Conservation (phyloP, 108 stramenopile genomes). For the Cyclotella cryptica region DNA sequence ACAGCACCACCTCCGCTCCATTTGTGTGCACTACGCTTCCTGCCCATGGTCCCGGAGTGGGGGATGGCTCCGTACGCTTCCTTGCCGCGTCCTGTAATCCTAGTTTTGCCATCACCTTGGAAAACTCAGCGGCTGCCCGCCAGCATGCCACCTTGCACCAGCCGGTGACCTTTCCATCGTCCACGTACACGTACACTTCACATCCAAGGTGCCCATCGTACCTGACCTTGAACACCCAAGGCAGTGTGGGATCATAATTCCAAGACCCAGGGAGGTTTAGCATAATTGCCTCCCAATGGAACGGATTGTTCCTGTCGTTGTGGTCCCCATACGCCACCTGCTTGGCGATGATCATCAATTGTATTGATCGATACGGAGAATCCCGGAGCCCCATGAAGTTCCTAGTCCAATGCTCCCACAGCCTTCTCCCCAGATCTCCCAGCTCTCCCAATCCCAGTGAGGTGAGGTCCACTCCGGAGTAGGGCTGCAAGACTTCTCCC, state of each 20-base stretch:
- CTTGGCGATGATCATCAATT: slow-evolving; percentile 18
- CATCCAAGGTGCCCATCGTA: slow-evolving; percentile 33
- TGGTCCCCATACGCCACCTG: slow-evolving; percentile 30
- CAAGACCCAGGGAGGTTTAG: slow-evolving; percentile 51
- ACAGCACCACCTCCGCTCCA: slow-evolving; percentile 19
- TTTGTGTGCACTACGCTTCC: slow-evolving; percentile 20
- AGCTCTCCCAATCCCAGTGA: not conserved
- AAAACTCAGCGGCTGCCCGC: not conserved
- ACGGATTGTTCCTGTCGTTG: slow-evolving; percentile 28
- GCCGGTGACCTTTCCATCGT: too few species aligned
- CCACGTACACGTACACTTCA: slow-evolving; percentile 46
- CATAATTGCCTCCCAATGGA: slow-evolving; percentile 34
- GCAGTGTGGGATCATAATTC: slow-evolving; percentile 39
- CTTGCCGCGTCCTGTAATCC: slow-evolving; percentile 58
- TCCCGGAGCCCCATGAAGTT: too few species aligned
- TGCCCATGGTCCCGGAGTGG: slow-evolving; percentile 58
- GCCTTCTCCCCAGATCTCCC: not conserved
- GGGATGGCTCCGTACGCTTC: slow-evolving; percentile 36
- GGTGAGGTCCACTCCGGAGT: not conserved
- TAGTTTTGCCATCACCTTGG: slow-evolving; percentile 1
- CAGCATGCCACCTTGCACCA: slow-evolving; percentile 4
- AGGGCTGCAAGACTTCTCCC: too few species aligned
- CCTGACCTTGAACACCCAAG: slow-evolving; percentile 45
- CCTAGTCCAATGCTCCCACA: slow-evolving; percentile 30
- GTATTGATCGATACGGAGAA: too few species aligned